These are phyloP conservation scores for Cladosporium sp. DNA, from an alignment of 2,329 filamentous ascomycete species.

Conservation along the genomic window DNA sequence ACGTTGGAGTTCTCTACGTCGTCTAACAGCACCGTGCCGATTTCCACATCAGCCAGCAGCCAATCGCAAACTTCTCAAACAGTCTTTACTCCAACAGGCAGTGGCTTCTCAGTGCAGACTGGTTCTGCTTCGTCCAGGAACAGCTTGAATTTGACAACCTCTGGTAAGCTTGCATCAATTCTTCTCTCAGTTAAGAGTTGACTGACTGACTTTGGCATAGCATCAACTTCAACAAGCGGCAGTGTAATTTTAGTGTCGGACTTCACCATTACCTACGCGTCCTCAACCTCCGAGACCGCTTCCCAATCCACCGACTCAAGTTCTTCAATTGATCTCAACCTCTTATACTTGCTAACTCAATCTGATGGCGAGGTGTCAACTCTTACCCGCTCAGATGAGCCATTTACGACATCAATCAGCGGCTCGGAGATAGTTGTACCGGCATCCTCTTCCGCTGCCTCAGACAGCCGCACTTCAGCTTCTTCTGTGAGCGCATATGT, in stretches of 20 bases:
- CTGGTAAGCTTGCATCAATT: conserved; percentile 25
- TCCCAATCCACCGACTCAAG: conserved; percentile 10
- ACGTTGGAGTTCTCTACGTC: conserved; percentile 11
- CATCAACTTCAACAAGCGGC: conserved; percentile 25
- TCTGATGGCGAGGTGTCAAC: conserved; percentile 30
- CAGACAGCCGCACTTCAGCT: background rate
- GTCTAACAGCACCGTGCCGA: conserved; percentile 15
- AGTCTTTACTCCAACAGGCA: background rate
- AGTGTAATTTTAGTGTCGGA: conserved; percentile 28
- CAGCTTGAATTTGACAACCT: conserved; percentile 30
- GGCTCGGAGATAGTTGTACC: conserved; percentile 32
- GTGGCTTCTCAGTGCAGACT: conserved; percentile 1
- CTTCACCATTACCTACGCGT: conserved; percentile 25
- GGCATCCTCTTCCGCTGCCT: conserved; percentile 12
- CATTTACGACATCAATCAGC: conserved; percentile 34
- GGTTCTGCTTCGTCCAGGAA: conserved; percentile 9
- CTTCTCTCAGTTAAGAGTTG: too few species aligned
- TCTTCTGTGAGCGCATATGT: conserved; percentile 12
- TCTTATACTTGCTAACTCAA: conserved; percentile 32
- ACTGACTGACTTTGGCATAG: conserved; percentile 25
- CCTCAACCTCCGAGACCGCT: background rate
- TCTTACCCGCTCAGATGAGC: conserved; percentile 26
- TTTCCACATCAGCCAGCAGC: background rate
- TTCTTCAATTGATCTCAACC: conserved; percentile 18
- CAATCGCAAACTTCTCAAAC: background rate